These are phyloP conservation scores for Suhomyces canberraensis DNA, from an alignment of 805 yeast species.

Conservation along the genomic window DNA sequence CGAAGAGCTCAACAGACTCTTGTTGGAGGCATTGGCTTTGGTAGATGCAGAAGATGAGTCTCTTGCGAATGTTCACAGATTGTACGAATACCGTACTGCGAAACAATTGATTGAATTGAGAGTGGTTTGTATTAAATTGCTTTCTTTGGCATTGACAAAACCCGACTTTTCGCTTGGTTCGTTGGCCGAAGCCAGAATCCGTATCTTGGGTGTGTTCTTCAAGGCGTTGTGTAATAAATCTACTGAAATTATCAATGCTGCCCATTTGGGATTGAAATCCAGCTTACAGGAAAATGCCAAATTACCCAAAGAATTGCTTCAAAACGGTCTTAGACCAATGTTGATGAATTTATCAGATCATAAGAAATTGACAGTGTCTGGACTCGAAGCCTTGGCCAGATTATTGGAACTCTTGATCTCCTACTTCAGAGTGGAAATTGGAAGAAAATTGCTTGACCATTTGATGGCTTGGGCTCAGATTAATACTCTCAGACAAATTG, in stretches of 20 bases:
- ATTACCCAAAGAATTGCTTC: slow-evolving; percentile 91
- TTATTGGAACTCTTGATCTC: slow-evolving; percentile 82
- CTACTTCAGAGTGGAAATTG: slow-evolving; percentile 95
- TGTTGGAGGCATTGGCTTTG: slow-evolving; percentile 86
- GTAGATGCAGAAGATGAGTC: slow-evolving; percentile 99
- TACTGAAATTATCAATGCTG: slow-evolving; percentile 85
- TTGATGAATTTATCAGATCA: slow-evolving; percentile 92
- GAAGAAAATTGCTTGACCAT: slow-evolving; percentile 88
- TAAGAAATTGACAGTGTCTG: slow-evolving; percentile 82
- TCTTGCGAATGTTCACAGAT: slow-evolving; percentile 79
- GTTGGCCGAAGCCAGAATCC: slow-evolving; percentile 72
- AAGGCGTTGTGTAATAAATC: slow-evolving; percentile 86
- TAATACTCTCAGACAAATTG: slow-evolving; percentile 64
- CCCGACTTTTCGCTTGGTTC: slow-evolving; percentile 79
- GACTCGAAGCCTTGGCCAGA: slow-evolving; percentile 86
- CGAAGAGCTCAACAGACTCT: slow-evolving; percentile 80
- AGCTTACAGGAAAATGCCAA: slow-evolving; percentile 84
- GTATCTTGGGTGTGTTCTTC: slow-evolving; percentile 91
- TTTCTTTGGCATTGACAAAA: slow-evolving; percentile 79
- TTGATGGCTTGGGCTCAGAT: slow-evolving; percentile 95
- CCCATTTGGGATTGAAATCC: slow-evolving; percentile 80
- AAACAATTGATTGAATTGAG: slow-evolving; percentile 84
- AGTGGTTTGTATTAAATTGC: slow-evolving; percentile 81
- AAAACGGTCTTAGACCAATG: slow-evolving; percentile 93
- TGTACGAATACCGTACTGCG: slow-evolving; percentile 81